Evolutionary conservation across 2,329 filamentous ascomycete genomes (phyloP).

Genomic region (Rutstroemia sydowiana): DNA sequence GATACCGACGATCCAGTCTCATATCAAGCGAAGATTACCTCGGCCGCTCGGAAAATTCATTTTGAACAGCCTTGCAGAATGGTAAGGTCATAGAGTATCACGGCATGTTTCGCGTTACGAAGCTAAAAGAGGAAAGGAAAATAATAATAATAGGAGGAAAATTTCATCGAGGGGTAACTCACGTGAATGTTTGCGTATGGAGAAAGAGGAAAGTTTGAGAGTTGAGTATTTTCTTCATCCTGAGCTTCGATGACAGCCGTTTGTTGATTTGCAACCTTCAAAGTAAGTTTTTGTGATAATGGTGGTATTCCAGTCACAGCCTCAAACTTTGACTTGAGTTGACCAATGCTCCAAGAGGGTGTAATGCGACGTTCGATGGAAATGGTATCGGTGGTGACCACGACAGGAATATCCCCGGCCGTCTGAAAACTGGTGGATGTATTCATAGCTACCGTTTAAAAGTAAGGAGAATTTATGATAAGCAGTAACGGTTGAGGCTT

Average conservation of each 20-base stretch:
- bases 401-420: constrained; percentile 60
- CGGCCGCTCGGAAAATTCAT: not conserved
- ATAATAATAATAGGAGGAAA: no score
- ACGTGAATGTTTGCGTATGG: constrained; percentile 76
- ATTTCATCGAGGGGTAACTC: constrained; percentile 45
- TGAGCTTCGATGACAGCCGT: constrained; percentile 58
- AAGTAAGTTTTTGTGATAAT: constrained; percentile 63
- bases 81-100: constrained; percentile 10
- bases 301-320: constrained; percentile 89
- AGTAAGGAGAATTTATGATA: not conserved
- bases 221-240: constrained; percentile 63
- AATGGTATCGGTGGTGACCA: constrained; percentile 67
- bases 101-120: constrained; percentile 11
- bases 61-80: constrained; percentile 7
- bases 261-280: constrained; percentile 57
- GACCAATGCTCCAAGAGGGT: constrained; percentile 80
- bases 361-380: constrained; percentile 86
- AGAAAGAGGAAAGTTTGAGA: constrained; percentile 59
- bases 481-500: constrained; percentile 4
- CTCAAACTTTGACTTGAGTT: constrained; percentile 82
- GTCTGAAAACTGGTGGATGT: constrained; percentile 8
- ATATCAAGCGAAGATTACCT: not conserved
- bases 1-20: constrained; percentile 8
- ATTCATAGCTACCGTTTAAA: no score
- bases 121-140: constrained; percentile 6